phyloP scores from a whole-genome alignment of 371 early-diverging fungal genomes.

The Lichtheimia corymbifera region DNA sequence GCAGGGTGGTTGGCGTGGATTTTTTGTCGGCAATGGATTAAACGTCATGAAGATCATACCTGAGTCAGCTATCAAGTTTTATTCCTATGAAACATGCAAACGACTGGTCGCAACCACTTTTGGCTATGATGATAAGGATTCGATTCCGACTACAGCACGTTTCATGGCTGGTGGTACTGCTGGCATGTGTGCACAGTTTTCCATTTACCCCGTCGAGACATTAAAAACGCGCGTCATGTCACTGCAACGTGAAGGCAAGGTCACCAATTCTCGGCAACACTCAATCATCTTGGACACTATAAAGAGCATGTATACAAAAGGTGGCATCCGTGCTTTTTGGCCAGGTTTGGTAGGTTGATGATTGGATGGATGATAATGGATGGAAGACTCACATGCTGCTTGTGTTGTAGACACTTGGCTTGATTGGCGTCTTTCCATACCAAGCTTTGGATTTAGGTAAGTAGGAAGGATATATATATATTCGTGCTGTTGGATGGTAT shows the following conservation, averaged over 20 bases:
- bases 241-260: conserved; percentile 9
- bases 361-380: neutral
- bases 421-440: conserved; percentile 80
- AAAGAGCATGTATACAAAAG: conserved; percentile 58
- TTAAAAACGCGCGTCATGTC: conserved; percentile 78
- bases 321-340: conserved; percentile 70
- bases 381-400: neutral
- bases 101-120: conserved; percentile 43
- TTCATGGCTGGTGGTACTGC: conserved; percentile 81
- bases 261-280: neutral
- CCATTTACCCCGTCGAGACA: conserved; percentile 79
- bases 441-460: conserved; percentile 72
- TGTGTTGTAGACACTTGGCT: conserved; percentile 39
- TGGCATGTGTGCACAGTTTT: conserved; percentile 68
- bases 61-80: conserved; percentile 79
- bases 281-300: conserved; percentile 38
- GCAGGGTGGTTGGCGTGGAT: conserved; percentile 65
- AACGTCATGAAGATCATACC: conserved; percentile 83
- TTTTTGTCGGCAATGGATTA: conserved; percentile 82
- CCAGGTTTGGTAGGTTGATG: conserved; percentile 58
- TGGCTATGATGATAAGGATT: conserved; percentile 44
- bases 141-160: conserved; percentile 61
- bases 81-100: conserved; percentile 67
- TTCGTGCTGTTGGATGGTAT: neutral
- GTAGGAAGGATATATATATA: neutral